Conservation (phyloP, 2,329 filamentous ascomycete species). For the Eutypella sp. region DNA sequence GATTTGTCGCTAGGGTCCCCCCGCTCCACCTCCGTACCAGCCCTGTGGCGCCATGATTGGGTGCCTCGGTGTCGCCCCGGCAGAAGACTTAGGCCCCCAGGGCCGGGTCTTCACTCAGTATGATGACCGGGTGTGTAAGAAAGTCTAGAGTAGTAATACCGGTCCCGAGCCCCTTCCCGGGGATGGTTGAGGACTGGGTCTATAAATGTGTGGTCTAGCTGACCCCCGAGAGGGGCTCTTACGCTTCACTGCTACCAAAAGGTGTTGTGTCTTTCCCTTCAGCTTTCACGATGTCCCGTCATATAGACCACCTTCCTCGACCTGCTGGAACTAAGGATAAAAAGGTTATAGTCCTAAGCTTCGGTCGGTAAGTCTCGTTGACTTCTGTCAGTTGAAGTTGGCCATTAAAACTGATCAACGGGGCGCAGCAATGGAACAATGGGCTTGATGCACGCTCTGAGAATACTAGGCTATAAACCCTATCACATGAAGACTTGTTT, state of each 20-base stretch:
- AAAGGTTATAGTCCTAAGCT: conserved; percentile 1
- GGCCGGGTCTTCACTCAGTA: too few relatives aligned
- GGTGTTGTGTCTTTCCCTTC: background rate
- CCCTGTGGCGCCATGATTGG: background rate
- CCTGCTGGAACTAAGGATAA: background rate
- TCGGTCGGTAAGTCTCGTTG: background rate
- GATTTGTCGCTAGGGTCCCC: background rate
- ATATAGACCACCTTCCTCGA: background rate
- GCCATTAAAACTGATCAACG: background rate
- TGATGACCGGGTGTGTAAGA: too few relatives aligned
- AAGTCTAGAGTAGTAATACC: too few relatives aligned
- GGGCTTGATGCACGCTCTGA: conserved; percentile 2
- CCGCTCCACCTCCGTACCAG: background rate
- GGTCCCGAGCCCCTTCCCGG: too few relatives aligned
- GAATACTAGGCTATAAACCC: conserved; percentile 3
- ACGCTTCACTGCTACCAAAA: too few relatives aligned
- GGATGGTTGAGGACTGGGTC: too few relatives aligned
- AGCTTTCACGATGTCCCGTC: background rate
- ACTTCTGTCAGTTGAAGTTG: background rate
- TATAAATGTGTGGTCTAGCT: too few relatives aligned
- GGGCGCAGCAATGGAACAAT: conserved; percentile 3
- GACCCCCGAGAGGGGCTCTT: too few relatives aligned
- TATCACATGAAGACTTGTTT: conserved; percentile 5
- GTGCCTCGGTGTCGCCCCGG: too few relatives aligned
- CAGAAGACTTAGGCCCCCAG: too few relatives aligned